Evolutionary conservation across 495 filamentous ascomycete species (phyloP), one percentile per base, ranked within the genome.

Genomic region (Daldinia grandis): DNA sequence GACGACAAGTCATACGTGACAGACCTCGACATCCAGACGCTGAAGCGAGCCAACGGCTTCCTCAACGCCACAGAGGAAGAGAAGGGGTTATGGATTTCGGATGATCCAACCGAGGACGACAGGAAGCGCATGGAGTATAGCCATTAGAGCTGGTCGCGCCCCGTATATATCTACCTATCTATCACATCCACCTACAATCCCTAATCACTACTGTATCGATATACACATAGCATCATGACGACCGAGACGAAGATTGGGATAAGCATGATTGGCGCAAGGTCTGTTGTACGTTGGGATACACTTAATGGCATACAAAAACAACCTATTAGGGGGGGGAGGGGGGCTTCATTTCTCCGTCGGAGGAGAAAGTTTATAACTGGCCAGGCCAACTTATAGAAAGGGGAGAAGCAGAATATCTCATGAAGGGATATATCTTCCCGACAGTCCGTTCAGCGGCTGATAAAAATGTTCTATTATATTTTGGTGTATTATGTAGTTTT

Each of bases 11-110:
- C 87, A 5, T 98, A 96, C 75, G 88, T 97, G 53, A 98, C 95
- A 10, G 96, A 99, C 74, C 86, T 99, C 51, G 96, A 99, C 75
- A 87, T 97, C 42, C 88, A 94, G 83, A 97, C 94, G 2, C 76
- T 98, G 81, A 92, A 89, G 80, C 88, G 94, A 33, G 94, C 93
- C 15, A 87, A 94, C 73, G 95, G 91, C 47, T 87, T 98, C 66
- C 88, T 87, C 65, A 82, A 82, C 71, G 89, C 93, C 8, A 93
- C 87, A 4, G 88, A 90, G 6, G 91, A 94, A 72, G 93, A 97
- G 82, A 94, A 92, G 68, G 94, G 94, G 0, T 85, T 90, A 2
- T 95, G 92, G 92, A 72, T 90, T 64, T 83, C 81, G 17, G 83
- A 85, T 62, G 83, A 85, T 68, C 82, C 82, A 9, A 84, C 79